These are phyloP conservation scores for Rhodotorula sp. DNA, from an alignment of 1,284 basidiomycete genomes.

Conservation along the genomic window DNA sequence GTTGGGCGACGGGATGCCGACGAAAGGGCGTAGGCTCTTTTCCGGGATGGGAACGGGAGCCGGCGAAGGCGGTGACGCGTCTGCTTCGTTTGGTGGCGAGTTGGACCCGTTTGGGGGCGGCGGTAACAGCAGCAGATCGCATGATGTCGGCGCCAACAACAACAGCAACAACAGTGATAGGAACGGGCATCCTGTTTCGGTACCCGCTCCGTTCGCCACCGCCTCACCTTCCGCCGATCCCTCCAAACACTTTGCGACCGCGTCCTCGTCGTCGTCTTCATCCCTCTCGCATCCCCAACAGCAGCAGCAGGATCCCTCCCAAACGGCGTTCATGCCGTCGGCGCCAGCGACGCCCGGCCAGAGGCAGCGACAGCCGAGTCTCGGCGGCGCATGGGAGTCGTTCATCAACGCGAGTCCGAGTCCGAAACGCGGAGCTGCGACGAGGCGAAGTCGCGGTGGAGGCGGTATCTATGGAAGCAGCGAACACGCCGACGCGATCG, in stretches of 20 bases:
- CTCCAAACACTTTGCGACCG: not conserved
- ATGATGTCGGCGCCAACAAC: not conserved
- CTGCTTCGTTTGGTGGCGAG: not conserved
- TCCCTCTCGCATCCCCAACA: not conserved
- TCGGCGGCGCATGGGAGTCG: constrained; percentile 22
- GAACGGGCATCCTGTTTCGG: not conserved
- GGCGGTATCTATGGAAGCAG: not conserved
- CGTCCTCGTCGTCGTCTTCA: not conserved
- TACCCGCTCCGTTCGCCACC: not conserved
- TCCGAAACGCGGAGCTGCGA: constrained; percentile 6
- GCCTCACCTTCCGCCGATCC: constrained; percentile 1
- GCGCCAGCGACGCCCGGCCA: constrained; percentile 19
- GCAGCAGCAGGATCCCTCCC: not conserved
- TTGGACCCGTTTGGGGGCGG: not conserved
- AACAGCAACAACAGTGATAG: not conserved
- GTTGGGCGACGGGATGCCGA: constrained; percentile 8
- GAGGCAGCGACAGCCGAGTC: constrained; percentile 21
- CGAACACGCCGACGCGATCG: not conserved
- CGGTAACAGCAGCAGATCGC: not conserved
- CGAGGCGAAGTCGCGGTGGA: not conserved
- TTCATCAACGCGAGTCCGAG: constrained; percentile 33
- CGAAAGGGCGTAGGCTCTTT: constrained; percentile 35
- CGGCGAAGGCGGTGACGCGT: not conserved
- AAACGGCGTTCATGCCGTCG: not conserved
- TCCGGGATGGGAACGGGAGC: not conserved